Percentiles rank a stretch among this genome's conserved stretches.
Conservation (phyloP, 73 alveolate species). For the Diophrys sp. region DNA sequence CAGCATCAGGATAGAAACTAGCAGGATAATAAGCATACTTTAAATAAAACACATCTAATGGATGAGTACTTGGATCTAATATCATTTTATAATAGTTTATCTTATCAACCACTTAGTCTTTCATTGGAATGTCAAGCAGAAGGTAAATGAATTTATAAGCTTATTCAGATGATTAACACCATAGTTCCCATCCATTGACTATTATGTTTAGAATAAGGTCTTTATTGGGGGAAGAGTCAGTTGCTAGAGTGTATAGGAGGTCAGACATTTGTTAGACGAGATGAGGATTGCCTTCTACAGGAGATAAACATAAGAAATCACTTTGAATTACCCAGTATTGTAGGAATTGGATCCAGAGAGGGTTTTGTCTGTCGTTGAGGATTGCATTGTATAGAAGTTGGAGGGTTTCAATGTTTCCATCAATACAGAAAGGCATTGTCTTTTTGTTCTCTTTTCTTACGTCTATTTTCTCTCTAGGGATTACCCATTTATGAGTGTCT, state of each 20-base stretch:
- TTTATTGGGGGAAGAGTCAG: no score
- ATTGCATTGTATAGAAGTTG: neutral
- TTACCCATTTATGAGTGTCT: neutral
- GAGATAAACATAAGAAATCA: neutral
- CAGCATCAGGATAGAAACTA: constrained; percentile 15
- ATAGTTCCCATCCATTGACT: constrained; percentile 47
- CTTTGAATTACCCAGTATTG: neutral
- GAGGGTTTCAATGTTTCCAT: constrained; percentile 39
- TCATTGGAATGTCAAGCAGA: constrained; percentile 2
- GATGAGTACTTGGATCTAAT: neutral
- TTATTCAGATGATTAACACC: constrained; percentile 1
- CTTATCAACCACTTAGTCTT: no score
- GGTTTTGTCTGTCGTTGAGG: neutral
- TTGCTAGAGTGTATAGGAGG: no score
- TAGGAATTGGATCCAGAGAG: neutral
- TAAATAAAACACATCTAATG: constrained; percentile 19
- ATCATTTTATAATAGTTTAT: no score
- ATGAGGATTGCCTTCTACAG: constrained; percentile 9
- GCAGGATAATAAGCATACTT: constrained; percentile 10
- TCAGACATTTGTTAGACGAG: constrained; percentile 19
- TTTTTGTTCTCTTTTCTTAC: constrained; percentile 39
- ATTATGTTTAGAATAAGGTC: no score
- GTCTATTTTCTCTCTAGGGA: neutral
- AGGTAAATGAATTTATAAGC: constrained; percentile 12
- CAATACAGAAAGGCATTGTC: constrained; percentile 32